Base-by-base conservation (phyloP, 1,139 yeast species). In the Yamadazyma songkhlaensis region DNA sequence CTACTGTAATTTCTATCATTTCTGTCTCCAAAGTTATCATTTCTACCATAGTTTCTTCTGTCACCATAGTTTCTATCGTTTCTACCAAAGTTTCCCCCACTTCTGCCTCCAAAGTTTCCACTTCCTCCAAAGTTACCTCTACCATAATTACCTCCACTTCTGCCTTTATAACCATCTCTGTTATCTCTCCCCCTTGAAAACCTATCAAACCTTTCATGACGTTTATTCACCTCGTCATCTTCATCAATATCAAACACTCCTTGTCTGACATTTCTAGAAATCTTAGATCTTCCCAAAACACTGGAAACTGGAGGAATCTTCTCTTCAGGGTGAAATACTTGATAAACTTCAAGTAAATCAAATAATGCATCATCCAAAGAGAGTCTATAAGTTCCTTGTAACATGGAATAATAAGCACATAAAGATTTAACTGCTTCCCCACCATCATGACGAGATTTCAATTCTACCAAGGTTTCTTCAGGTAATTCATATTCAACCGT, bases 341-440 rank as follows among this genome's bases (percentile, higher is more conserved):
- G 37, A 17, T 37, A 39, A 22, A 46, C 37, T 4, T 38, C 42
- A 12, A 44, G 32, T 12, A 46, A 37, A 7, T 42, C 48, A 13
- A 33, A 29, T n/a, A 38, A 37, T 24, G 44, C 25, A 10, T 38
- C 26, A 8, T 29, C 23, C 12, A 38, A 32, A 35, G 46, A 39
- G 20, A 69, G 45, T 37, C 60, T 55, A 47, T 23, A 29, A 14
- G 22, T 11, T n/a, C 29, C 22, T 9, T 15, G 9, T 17, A 32
- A 26, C 35, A 32, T 32, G 3, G 13, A 5, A 45, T 64, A 66
- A 26, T 65, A 64, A 32, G 70, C 50, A 37, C 60, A 49, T n/a
- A 69, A 55, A 32, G 54, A 52, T 25, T 61, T 44, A 32, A 51
- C 47, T 6, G 52, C 53, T 27, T 48, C 53, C 14, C 49, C 41